phyloP scores from a whole-genome alignment of 2,329 filamentous ascomycete genomes.

The Pestalotiopsis sp. region DNA sequence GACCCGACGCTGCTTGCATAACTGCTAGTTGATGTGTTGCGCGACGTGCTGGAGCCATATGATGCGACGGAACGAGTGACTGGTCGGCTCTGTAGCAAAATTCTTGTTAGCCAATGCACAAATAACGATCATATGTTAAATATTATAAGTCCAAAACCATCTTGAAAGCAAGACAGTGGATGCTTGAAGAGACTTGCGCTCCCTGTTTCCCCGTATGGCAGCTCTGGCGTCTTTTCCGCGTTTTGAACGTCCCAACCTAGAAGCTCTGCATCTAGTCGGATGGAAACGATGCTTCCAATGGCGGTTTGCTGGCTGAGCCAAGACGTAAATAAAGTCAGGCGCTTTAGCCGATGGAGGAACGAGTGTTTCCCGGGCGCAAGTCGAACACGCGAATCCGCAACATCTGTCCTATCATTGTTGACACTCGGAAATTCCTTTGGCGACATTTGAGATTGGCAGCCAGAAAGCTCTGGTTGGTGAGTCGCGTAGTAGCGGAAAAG shows the following conservation, averaged over 20 bases:
- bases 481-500: not conserved
- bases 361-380: not conserved
- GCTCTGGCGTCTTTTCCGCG: not conserved
- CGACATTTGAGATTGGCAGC: not conserved
- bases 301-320: constrained; percentile 13
- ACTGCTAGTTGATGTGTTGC: constrained; percentile 35
- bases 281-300: constrained; percentile 8
- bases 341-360: not conserved
- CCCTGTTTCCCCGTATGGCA: not conserved
- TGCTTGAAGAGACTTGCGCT: constrained; percentile 2
- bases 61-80: constrained; percentile 12
- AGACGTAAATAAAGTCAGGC: constrained; percentile 9
- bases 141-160: not conserved
- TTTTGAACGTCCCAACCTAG: not conserved
- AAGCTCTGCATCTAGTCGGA: constrained; percentile 13
- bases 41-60: constrained; percentile 16
- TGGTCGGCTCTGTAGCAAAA: constrained; percentile 21
- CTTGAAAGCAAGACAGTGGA: not conserved
- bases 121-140: not conserved
- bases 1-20: constrained; percentile 39
- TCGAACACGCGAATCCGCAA: not conserved
- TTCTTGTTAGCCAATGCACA: not conserved
- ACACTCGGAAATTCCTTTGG: not conserved
- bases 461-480: not conserved
- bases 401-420: not conserved